Evolutionary conservation across 176 grass and related monocot genomes (phyloP), one percentile per base, ranked within the genome.

Genomic region (Oryza officinalis): DNA sequence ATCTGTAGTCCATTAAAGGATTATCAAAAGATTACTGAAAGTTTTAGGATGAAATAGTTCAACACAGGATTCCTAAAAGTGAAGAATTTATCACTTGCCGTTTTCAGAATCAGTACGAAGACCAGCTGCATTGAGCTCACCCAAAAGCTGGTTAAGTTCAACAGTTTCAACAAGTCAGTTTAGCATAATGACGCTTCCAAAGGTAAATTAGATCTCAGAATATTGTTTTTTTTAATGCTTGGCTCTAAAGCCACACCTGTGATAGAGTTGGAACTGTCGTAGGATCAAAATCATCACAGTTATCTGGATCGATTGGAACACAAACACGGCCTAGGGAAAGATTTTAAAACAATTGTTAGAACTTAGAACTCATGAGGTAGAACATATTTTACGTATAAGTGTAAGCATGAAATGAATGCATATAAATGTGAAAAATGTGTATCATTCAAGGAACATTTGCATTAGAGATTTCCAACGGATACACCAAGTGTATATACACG

Each of bases 201-300:
- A 89, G 78, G 18, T 45, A 72, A 40, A 74, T 40, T 2, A 33
- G 74, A 63, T 25, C 15, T 37, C 65, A 81, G 44, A 13, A 63
- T 35, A 41, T 65, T 15, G 15, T 71, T 60, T 43, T 25, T 46
- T 50, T 46, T 50, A 57, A 84, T 22, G 30, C 41, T 69, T 74
- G 10, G 0, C 20, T 54, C 20, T 78, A 76, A 27, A 6, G 86
- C 60, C 52, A 84, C 85, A 99, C 96, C 89, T 94, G 74, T 61
- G 93, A 83, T 81, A 99, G 81, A 73, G 85, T 94, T 3, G 91
- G 93, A 46, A 96, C 91, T 69, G 89, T 67, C 22, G 66, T 90
- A 74, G 93, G 96, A 81, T 99, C 91, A 77, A 99, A 99, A 63
- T 94, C 87, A 77, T 96, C 93, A 57, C 91, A 96, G 5, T 89